A percentile compares a stretch with the other conserved stretches of the same genome.
These are phyloP conservation scores for Leishmania arabica DNA, from an alignment of 208 protist species.

Conservation along the genomic window DNA sequence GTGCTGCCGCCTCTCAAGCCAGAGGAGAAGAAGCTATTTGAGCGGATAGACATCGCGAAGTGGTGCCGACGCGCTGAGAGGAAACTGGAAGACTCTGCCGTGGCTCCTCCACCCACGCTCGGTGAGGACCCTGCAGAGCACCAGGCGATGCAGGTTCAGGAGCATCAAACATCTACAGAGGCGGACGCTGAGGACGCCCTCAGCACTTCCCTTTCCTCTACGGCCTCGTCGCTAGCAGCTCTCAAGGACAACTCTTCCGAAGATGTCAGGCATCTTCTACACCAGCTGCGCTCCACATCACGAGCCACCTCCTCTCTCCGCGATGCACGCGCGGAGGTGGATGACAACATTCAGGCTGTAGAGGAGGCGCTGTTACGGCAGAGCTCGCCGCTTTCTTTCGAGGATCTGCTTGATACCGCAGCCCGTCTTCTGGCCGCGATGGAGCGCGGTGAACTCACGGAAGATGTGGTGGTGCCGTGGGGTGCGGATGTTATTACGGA, in stretches of 20 bases:
- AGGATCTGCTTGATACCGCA: slow-evolving; percentile 54
- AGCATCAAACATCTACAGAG: neutral
- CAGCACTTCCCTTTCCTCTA: neutral
- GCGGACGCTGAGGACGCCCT: neutral
- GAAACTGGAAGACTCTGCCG: neutral
- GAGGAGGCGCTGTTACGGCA: slow-evolving; percentile 43
- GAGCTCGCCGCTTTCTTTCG: slow-evolving; percentile 63
- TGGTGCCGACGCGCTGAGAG: slow-evolving; percentile 9
- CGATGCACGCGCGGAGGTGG: slow-evolving; percentile 57
- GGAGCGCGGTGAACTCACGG: slow-evolving; percentile 58
- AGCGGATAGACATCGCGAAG: slow-evolving; percentile 34
- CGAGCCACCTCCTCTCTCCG: slow-evolving; percentile 16
- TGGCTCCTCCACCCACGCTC: neutral
- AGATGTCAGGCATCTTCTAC: slow-evolving; percentile 9
- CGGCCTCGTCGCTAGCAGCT: neutral
- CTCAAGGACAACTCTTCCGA: slow-evolving; percentile 14
- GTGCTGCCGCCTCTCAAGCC: slow-evolving; percentile 46
- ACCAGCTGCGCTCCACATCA: slow-evolving; percentile 17
- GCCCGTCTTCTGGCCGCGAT: slow-evolving; percentile 44
- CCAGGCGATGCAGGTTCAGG: neutral
- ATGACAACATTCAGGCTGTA: slow-evolving; percentile 54
- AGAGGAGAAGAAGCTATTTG: slow-evolving; percentile 42
- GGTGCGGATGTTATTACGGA: neutral
- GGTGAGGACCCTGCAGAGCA: neutral
- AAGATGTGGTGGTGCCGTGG: slow-evolving; percentile 50